Evolutionary conservation across 371 early-diverging fungal species (phyloP).

Genomic region (Apophysomyces variabilis): DNA sequence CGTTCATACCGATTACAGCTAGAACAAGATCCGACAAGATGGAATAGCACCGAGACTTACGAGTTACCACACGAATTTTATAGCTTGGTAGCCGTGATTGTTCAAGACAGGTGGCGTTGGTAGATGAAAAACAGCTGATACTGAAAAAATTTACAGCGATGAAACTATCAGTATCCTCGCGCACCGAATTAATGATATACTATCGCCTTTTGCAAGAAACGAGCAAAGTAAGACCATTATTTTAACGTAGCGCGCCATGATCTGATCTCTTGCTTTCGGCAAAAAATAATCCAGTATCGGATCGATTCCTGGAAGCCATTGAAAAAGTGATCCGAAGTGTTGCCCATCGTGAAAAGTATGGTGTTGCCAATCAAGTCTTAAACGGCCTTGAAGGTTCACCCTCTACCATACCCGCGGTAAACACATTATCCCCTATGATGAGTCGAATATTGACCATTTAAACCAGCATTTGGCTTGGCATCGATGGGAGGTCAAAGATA

Average conservation of each 20-base stretch:
- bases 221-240: conserved; percentile 34
- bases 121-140: too few relatives aligned
- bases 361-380: conserved; percentile 25
- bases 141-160: conserved; percentile 30
- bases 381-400: conserved; percentile 18
- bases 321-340: conserved; percentile 29
- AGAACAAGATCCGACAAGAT: conserved; percentile 18
- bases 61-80: conserved; percentile 30
- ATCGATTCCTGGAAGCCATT: conserved; percentile 32
- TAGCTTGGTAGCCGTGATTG: conserved; percentile 35
- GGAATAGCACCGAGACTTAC: conserved; percentile 4
- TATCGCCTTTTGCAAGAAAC: conserved; percentile 43
- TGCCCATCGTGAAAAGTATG: conserved; percentile 36
- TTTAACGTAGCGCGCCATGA: neutral
- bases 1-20: conserved; percentile 28
- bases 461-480: conserved; percentile 46
- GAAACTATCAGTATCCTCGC: conserved; percentile 31
- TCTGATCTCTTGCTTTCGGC: neutral
- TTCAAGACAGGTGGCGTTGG: conserved; percentile 40
- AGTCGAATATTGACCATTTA: neutral
- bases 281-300: conserved; percentile 22
- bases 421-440: neutral
- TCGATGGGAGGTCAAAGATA: conserved; percentile 65
- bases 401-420: conserved; percentile 26
- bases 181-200: conserved; percentile 37